Evolutionary conservation across 2,329 filamentous ascomycete genomes (phyloP).

Genomic region (Stagonosporopsis cucurbitacearum): DNA sequence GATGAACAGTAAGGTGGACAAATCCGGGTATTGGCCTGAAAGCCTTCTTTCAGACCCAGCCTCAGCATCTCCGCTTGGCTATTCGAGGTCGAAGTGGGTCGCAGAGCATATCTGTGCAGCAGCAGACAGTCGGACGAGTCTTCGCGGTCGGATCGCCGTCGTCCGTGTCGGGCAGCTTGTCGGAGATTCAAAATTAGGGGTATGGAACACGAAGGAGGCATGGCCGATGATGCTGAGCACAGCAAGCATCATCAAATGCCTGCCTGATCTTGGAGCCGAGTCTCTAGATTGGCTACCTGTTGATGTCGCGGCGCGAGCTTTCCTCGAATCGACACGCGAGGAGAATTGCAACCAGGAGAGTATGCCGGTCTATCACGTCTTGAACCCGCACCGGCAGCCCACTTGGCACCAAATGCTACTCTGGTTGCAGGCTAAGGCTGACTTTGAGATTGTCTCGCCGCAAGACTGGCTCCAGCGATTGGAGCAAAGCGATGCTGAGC

Average conservation of each 20-base stretch:
- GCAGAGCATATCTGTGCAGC: conserved; percentile 61
- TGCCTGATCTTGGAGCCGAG: conserved; percentile 39
- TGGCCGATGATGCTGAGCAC: conserved; percentile 49
- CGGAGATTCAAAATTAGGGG: conserved; percentile 38
- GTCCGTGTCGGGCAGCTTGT: conserved; percentile 53
- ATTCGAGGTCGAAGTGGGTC: conserved; percentile 63
- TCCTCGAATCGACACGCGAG: conserved; percentile 47
- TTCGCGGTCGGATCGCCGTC: conserved; percentile 38
- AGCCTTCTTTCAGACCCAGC: conserved; percentile 49
- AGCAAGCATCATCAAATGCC: conserved; percentile 32
- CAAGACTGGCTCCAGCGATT: conserved; percentile 54
- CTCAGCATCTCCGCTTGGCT: conserved; percentile 59
- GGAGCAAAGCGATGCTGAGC: conserved; percentile 41
- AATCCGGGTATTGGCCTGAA: conserved; percentile 49
- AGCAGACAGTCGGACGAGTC: conserved; percentile 42
- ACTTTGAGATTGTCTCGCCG: conserved; percentile 52
- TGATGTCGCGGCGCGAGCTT: conserved; percentile 56
- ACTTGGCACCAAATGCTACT: conserved; percentile 56
- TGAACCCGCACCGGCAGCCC: conserved; percentile 55
- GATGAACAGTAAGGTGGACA: conserved; percentile 33
- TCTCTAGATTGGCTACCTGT: conserved; percentile 45
- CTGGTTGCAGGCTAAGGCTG: conserved; percentile 51
- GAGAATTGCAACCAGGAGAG: conserved; percentile 2
- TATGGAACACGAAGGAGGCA: conserved; percentile 44
- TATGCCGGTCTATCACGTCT: conserved; percentile 55